Evolutionary conservation across 1,139 yeast species (phyloP), one percentile per base, ranked within the genome.

Genomic region (Suhomyces ambrosiae): DNA sequence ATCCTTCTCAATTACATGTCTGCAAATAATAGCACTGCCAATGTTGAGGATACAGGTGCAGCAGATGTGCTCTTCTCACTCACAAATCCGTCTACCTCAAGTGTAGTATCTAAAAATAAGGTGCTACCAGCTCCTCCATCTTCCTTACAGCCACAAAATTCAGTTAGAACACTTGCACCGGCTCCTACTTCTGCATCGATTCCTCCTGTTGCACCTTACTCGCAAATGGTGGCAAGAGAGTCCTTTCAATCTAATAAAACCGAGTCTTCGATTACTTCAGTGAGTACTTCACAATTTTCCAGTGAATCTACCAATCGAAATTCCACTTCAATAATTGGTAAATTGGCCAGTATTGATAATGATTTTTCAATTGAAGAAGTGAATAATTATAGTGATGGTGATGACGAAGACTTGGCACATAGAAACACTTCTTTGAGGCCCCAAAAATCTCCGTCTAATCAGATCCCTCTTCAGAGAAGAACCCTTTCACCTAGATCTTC

Each of bases 301-400:
- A 32, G 46, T 6, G 45, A 47, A 2, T 36, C 47, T 11, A 39
- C 29, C 17, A 22, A 30, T 27, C 12, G 34, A 23, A 32, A 33
- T 18, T 12, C 33, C 12, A 13, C 27, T 8, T 22, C 38, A 2
- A 19, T 18, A 7, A 16, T 29, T 4, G 29, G 16, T n/a, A 32
- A 30, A 10, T 25, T 33, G 19, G 32, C 42, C 3, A 32, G 39
- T 17, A 42, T 32, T n/a, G 50, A 46, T 11, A 42, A 56, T 35
- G 71, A 65, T 32, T 63, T 54, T 37, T 64, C 68, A 7, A 69
- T 71, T 38, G 76, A 70, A 48, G 76, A 71, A 47, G 49, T 49
- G 13, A 60, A 66, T 19, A 63, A 67, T 44, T 71, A 67, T 43
- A 59, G 69, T 22, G 74, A 69, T 40, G 74, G 65, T 32, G 72